phyloP scores from a whole-genome alignment of 169 alveolate genomes.

The Eimeria praecox region DNA sequence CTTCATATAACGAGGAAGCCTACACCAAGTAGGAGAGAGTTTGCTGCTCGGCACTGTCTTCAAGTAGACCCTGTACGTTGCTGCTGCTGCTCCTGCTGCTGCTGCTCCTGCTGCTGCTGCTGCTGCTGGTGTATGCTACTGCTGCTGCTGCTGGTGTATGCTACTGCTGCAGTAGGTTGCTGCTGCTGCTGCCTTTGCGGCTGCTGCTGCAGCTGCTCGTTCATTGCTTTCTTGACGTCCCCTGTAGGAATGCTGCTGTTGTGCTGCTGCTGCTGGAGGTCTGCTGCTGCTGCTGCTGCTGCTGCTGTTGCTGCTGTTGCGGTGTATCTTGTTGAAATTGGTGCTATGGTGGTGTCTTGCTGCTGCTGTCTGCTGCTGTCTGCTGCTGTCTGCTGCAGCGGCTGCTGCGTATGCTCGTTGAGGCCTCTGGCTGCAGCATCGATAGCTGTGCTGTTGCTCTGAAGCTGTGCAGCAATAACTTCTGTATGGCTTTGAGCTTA shows the following conservation, averaged over 20 bases:
- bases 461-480: slow-evolving; percentile 70
- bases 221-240: neutral
- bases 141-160: neutral
- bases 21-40: slow-evolving; percentile 47
- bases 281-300: neutral
- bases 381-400: slow-evolving; percentile 64
- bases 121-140: too few species aligned
- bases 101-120: slow-evolving; percentile 17
- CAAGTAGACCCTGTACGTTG: slow-evolving; percentile 57
- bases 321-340: neutral
- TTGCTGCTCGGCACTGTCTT: slow-evolving; percentile 53
- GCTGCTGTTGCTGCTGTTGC: neutral
- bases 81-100: slow-evolving; percentile 27
- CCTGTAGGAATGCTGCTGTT: too few species aligned
- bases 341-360: slow-evolving; percentile 1
- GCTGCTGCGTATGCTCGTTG: slow-evolving; percentile 54
- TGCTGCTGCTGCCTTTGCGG: neutral
- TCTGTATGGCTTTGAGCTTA: slow-evolving; percentile 52
- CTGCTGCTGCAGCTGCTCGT: neutral
- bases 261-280: neutral
- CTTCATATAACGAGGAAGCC: slow-evolving; percentile 58
- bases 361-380: neutral
- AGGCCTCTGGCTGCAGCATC: slow-evolving; percentile 64
- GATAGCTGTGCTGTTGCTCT: slow-evolving; percentile 76
- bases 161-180: too few species aligned